Conservation (phyloP, 1,284 basidiomycete species). For the Heterobasidion irregulare region DNA sequence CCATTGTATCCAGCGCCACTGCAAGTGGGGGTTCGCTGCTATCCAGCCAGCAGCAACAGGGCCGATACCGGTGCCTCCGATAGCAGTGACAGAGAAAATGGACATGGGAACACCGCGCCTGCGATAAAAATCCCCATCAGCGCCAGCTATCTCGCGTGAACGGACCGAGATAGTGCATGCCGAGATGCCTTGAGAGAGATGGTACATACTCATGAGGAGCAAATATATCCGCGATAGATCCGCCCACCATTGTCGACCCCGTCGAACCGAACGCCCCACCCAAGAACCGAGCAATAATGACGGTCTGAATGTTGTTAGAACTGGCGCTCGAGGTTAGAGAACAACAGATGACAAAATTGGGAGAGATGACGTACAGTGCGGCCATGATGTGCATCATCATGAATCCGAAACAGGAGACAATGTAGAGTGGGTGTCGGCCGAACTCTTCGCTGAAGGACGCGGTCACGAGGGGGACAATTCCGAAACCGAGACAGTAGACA, state of each 20-base stretch:
- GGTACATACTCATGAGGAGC: constrained; percentile 39
- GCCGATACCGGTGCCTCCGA: constrained; percentile 58
- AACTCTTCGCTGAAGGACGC: constrained; percentile 76
- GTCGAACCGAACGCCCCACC: constrained; percentile 64
- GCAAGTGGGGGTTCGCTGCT: constrained; percentile 48
- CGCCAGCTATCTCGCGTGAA: too few relatives aligned
- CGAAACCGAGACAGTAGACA: constrained; percentile 64
- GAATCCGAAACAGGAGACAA: constrained; percentile 48
- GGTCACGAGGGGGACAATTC: constrained; percentile 58
- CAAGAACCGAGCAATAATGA: constrained; percentile 61
- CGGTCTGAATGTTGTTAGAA: constrained; percentile 59
- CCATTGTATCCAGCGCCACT: constrained; percentile 84
- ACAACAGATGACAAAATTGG: neutral
- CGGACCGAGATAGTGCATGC: too few relatives aligned
- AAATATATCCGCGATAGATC: constrained; percentile 72
- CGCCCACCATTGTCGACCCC: constrained; percentile 71
- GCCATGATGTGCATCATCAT: constrained; percentile 53
- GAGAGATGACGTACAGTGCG: constrained; percentile 27
- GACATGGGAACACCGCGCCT: constrained; percentile 72
- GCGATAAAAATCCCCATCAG: neutral
- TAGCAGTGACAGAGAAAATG: constrained; percentile 48
- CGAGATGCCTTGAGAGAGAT: neutral
- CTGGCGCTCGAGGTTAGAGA: constrained; percentile 21
- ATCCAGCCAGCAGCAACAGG: constrained; percentile 65
- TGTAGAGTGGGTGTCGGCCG: constrained; percentile 63